A percentile compares a stretch with the other conserved stretches of the same genome.
These are phyloP conservation scores for Macrophomina pseudophaseolina DNA, from an alignment of 2,329 filamentous ascomycete species.

Conservation along the genomic window DNA sequence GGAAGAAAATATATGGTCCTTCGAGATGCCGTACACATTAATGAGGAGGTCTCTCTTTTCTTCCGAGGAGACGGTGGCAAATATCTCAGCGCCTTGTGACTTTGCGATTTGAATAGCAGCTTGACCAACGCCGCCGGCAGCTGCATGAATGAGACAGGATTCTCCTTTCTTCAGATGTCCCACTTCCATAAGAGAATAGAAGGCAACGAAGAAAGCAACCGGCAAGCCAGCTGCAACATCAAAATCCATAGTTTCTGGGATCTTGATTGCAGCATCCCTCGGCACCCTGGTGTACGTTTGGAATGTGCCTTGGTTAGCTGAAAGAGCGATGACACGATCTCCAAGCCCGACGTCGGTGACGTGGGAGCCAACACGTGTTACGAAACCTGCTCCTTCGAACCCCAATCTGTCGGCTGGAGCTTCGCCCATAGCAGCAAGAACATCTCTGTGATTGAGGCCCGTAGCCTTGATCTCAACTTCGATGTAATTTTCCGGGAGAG, in stretches of 20 bases:
- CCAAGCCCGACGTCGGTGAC: constrained; percentile 4
- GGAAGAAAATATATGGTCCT: constrained; percentile 11
- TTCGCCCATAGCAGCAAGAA: constrained; percentile 33
- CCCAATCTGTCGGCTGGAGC: constrained; percentile 13
- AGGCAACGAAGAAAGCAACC: constrained; percentile 6
- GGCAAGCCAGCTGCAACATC: constrained; percentile 2
- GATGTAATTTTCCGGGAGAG: constrained; percentile 26
- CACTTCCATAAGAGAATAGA: constrained; percentile 9
- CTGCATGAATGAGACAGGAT: constrained; percentile 12
- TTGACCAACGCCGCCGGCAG: constrained; percentile 14
- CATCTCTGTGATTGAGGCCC: constrained; percentile 35
- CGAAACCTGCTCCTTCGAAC: constrained; percentile 29
- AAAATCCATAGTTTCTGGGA: constrained; percentile 1
- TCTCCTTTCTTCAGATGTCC: constrained; percentile 14
- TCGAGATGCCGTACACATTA: constrained; percentile 1
- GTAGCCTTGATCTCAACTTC: constrained; percentile 30
- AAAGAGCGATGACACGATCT: constrained; percentile 24
- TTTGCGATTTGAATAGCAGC: constrained; percentile 29
- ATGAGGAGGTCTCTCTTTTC: constrained; percentile 17
- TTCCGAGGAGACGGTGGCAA: constrained; percentile 21
- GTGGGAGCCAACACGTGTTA: constrained; percentile 18
- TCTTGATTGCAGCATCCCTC: constrained; percentile 19
- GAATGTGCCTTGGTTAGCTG: constrained; percentile 24
- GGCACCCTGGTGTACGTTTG: constrained; percentile 5
- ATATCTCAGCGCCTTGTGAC: constrained; percentile 35